Percentiles rank a stretch among this genome's conserved stretches.
These are phyloP conservation scores for Carex kokanica DNA, from an alignment of 176 grass and related monocot genomes.

Conservation along the genomic window DNA sequence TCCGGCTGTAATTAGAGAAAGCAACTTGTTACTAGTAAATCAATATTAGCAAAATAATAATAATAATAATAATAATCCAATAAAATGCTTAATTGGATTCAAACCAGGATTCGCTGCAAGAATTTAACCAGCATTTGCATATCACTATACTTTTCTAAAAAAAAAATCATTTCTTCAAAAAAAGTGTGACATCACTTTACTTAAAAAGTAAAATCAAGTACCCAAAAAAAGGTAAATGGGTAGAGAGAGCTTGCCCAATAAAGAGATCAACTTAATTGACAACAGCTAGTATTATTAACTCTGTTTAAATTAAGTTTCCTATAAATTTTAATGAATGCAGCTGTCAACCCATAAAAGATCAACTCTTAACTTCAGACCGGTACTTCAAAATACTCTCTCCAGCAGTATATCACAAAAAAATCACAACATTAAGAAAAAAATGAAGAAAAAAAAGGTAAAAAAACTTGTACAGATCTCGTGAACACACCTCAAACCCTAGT, in stretches of 20 bases:
- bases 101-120: not conserved
- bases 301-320: not conserved
- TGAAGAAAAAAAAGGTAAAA: not conserved
- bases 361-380: not conserved
- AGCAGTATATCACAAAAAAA: not conserved
- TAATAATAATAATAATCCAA: not conserved
- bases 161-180: not conserved
- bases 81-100: slow-evolving; percentile 1
- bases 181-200: not conserved
- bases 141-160: not conserved
- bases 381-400: not conserved
- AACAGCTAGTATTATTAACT: not conserved
- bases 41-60: not conserved
- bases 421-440: not conserved
- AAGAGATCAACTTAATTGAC: slow-evolving; percentile 19
- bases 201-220: not conserved
- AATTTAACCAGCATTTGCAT: not conserved
- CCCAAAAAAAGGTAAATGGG: not conserved
- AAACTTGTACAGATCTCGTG: slow-evolving; percentile 8
- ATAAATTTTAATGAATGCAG: not conserved
- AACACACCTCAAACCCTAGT: slow-evolving; percentile 28
- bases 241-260: slow-evolving; percentile 5
- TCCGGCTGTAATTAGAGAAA: slow-evolving; percentile 53
- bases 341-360: not conserved
- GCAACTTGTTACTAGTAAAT: not conserved